phyloP scores from a whole-genome alignment of 345 rosid species.

The Eucalyptus paniculata region DNA sequence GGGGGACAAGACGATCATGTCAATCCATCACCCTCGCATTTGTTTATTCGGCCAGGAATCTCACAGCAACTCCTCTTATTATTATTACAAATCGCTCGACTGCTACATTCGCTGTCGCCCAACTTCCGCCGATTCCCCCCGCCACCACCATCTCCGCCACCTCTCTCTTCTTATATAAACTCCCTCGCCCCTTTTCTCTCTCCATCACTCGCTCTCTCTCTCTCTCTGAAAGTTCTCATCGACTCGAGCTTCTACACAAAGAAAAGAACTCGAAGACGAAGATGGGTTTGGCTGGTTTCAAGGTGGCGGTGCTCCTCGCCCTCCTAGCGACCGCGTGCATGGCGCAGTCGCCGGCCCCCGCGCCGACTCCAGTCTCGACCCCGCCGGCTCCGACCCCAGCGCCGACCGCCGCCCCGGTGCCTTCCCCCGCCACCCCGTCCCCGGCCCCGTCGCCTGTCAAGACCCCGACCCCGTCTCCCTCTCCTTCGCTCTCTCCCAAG shows the following conservation, averaged over 20 bases:
- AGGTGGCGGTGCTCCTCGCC: constrained; percentile 42
- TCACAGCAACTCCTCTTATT: neutral
- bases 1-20: neutral
- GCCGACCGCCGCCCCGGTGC: constrained; percentile 7
- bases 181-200: neutral
- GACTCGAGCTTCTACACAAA: neutral
- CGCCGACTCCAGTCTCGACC: constrained; percentile 12
- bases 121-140: neutral
- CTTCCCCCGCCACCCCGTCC: constrained; percentile 2
- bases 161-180: neutral
- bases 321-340: constrained; percentile 57
- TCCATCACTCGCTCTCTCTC: neutral
- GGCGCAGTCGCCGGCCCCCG: constrained; percentile 59
- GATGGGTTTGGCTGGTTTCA: constrained; percentile 38
- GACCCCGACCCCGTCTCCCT: constrained; percentile 24
- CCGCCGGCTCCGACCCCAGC: constrained; percentile 14
- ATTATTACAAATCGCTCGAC: neutral
- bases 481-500: neutral
- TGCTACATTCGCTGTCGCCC: neutral
- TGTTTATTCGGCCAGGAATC: neutral
- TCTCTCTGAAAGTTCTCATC: neutral
- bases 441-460: constrained; percentile 6
- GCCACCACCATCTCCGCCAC: neutral
- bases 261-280: neutral
- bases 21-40: neutral